These are phyloP conservation scores for Fraxinus excelsior DNA, from an alignment of 257 asterid species.

Conservation along the genomic window DNA sequence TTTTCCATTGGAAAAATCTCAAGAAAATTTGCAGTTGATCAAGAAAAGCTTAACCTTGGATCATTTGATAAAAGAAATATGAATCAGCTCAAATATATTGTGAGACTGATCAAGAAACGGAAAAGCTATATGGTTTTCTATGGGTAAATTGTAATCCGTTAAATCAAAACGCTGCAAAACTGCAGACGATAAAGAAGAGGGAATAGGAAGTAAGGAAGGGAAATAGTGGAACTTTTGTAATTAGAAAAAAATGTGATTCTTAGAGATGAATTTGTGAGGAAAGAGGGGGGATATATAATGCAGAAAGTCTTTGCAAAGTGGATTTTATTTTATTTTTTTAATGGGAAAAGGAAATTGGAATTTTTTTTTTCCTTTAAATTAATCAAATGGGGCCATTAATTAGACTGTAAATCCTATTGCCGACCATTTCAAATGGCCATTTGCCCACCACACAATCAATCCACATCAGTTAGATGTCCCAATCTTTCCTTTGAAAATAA, in stretches of 20 bases:
- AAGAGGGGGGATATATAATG: background rate
- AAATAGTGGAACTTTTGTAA: background rate
- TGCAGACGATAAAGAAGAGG: background rate
- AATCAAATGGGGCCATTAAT: background rate
- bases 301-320: background rate
- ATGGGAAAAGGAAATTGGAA: background rate
- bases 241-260: background rate
- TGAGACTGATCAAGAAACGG: background rate
- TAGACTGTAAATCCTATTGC: background rate
- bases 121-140: too few relatives aligned
- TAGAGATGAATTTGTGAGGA: background rate
- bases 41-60: background rate
- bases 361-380: background rate
- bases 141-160: too few relatives aligned
- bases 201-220: background rate
- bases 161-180: background rate
- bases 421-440: conserved; percentile 17
- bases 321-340: background rate
- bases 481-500: too few relatives aligned
- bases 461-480: background rate
- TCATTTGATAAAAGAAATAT: background rate
- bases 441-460: background rate
- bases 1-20: conserved; percentile 25
- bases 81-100: background rate
- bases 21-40: background rate